phyloP scores from a whole-genome alignment of 1,284 basidiomycete species.

The Papiliotrema flavescens region DNA sequence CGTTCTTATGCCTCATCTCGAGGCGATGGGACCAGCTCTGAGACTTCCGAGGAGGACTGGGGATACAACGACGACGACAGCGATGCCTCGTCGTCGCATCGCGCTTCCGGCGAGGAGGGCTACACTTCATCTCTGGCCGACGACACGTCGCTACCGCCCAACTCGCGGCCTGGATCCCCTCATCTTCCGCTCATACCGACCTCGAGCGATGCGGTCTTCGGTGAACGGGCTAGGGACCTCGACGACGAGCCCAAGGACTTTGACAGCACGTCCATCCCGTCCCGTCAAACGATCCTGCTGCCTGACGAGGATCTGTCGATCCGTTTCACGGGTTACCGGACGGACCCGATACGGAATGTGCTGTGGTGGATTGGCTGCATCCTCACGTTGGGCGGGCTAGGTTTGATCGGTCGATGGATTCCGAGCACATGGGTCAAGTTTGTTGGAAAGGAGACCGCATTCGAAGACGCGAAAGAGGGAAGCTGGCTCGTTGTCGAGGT shows the following conservation, averaged over 20 bases:
- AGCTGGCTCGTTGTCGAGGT: slow-evolving; percentile 86
- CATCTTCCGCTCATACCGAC: slow-evolving; percentile 41
- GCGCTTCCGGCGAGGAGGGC: slow-evolving; percentile 35
- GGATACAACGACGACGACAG: slow-evolving; percentile 43
- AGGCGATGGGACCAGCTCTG: slow-evolving; percentile 15
- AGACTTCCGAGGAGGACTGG: slow-evolving; percentile 40
- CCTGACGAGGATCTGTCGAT: slow-evolving; percentile 88
- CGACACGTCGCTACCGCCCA: slow-evolving; percentile 48
- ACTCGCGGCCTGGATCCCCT: slow-evolving; percentile 44
- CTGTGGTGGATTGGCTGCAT: slow-evolving; percentile 72
- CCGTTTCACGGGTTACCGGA: slow-evolving; percentile 85
- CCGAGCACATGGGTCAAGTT: slow-evolving; percentile 84
- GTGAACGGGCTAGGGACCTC: slow-evolving; percentile 25
- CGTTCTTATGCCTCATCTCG: slow-evolving; percentile 20
- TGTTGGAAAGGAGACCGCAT: slow-evolving; percentile 79
- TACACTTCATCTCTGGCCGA: slow-evolving; percentile 48
- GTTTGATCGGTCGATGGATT: slow-evolving; percentile 87
- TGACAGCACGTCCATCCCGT: slow-evolving; percentile 29
- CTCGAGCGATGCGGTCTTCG: slow-evolving; percentile 45
- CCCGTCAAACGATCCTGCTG: slow-evolving; percentile 77
- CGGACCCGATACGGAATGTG: slow-evolving; percentile 60
- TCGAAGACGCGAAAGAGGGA: slow-evolving; percentile 66
- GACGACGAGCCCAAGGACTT: slow-evolving; percentile 40
- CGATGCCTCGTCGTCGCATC: slow-evolving; percentile 31
- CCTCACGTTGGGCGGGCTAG: slow-evolving; percentile 69